A percentile compares a stretch with the other conserved stretches of the same genome.
phyloP scores from a whole-genome alignment of 768 basidiomycete species.

The Lentinula boryana region DNA sequence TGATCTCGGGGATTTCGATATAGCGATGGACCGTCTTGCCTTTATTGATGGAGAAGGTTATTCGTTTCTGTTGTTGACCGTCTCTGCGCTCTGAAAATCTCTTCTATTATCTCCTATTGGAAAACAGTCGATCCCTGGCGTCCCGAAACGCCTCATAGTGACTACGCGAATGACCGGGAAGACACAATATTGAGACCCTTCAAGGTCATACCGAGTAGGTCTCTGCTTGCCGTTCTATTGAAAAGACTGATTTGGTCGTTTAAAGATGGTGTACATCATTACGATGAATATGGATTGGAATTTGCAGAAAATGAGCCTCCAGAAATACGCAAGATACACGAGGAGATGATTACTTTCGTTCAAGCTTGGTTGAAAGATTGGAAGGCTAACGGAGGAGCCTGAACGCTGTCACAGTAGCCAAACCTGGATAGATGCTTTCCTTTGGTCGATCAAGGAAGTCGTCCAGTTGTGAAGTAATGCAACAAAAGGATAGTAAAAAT shows the following conservation, averaged over 20 bases:
- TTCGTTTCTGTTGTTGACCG: slow-evolving; percentile 4
- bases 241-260: slow-evolving; percentile 1
- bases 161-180: slow-evolving; percentile 57
- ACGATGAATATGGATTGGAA: slow-evolving; percentile 67
- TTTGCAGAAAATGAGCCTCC: slow-evolving; percentile 61
- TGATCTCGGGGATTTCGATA: slow-evolving; percentile 73
- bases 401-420: too few relatives aligned
- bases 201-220: slow-evolving; percentile 79
- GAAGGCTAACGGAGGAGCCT: background rate
- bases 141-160: slow-evolving; percentile 78
- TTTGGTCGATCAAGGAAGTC: background rate
- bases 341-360: slow-evolving; percentile 77
- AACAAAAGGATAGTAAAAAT: background rate
- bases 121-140: slow-evolving; percentile 82
- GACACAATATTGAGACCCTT: slow-evolving; percentile 77
- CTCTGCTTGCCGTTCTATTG: background rate
- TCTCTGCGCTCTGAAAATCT: background rate
- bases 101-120: background rate
- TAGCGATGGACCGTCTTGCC: slow-evolving; percentile 76
- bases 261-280: slow-evolving; percentile 70
- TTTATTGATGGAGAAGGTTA: slow-evolving; percentile 83
- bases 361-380: slow-evolving; percentile 59
- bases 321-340: slow-evolving; percentile 76
- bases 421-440: too few relatives aligned
- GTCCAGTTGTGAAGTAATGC: background rate